A percentile compares a stretch with the other conserved stretches of the same genome.
These are phyloP conservation scores for Biscogniauxia mediterranea DNA, from an alignment of 2,329 filamentous ascomycete genomes.

Conservation along the genomic window DNA sequence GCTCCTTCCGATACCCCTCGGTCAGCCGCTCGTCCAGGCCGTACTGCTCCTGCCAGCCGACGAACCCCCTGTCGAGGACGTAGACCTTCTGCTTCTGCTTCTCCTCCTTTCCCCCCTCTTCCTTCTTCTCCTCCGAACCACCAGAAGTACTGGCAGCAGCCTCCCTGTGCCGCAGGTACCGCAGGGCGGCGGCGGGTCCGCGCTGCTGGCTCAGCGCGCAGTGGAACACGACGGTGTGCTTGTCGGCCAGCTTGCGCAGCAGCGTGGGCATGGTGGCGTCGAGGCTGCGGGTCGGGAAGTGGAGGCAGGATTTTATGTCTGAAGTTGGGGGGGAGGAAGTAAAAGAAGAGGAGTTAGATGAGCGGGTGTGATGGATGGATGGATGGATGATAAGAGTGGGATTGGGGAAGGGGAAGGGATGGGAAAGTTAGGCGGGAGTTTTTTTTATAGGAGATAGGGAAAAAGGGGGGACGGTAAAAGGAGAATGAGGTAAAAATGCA, in stretches of 20 bases:
- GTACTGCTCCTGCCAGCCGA: conserved; percentile 82
- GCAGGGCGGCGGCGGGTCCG: conserved; percentile 78
- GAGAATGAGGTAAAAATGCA: not conserved
- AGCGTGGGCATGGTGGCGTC: conserved; percentile 79
- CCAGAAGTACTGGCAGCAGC: conserved; percentile 34
- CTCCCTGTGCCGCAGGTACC: conserved; percentile 72
- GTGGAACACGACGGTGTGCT: conserved; percentile 88
- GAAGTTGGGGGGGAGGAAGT: no score
- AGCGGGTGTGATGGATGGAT: no score
- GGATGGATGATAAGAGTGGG: no score
- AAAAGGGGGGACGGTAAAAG: no score
- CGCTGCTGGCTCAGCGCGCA: conserved; percentile 90
- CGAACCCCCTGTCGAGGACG: conserved; percentile 81
- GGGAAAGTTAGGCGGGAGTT: no score
- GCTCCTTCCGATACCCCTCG: conserved; percentile 77
- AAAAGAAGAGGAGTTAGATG: no score
- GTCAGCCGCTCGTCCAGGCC: conserved; percentile 78
- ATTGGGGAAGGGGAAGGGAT: no score
- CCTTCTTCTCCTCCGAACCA: conserved; percentile 26
- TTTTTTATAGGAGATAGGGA: no score
- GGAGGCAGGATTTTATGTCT: conserved; percentile 71
- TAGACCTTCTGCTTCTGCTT: conserved; percentile 65
- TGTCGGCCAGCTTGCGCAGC: conserved; percentile 71
- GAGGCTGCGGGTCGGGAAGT: conserved; percentile 71
- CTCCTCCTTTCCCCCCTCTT: conserved; percentile 17